Percentiles rank a stretch among this genome's conserved stretches.
Evolutionary conservation across 495 filamentous ascomycete species (phyloP).

Genomic region (Penicillium nucicola): DNA sequence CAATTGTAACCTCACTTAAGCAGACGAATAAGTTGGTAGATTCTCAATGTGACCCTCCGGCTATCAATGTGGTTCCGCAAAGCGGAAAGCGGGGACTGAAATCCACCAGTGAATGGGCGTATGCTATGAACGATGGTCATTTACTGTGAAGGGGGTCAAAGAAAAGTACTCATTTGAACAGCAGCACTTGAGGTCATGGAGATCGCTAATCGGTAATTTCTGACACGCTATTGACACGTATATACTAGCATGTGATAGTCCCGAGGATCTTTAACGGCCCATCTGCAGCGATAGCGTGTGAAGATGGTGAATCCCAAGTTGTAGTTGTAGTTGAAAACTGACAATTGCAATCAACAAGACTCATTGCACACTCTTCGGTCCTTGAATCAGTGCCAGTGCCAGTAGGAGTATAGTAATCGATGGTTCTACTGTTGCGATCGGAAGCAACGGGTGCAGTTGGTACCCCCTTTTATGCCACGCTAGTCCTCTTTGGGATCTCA

Average conservation of each 20-base stretch:
- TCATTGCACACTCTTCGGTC: too few species aligned
- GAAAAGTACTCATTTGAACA: not conserved
- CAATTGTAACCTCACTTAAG: not conserved
- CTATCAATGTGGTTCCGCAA: not conserved
- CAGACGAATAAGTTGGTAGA: not conserved
- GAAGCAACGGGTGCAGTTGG: constrained; percentile 13
- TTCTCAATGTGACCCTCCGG: not conserved
- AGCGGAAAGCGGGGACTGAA: not conserved
- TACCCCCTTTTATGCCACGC: constrained; percentile 32
- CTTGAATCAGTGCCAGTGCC: too few species aligned
- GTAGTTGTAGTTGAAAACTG: too few species aligned
- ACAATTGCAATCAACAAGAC: too few species aligned
- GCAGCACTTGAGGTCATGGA: not conserved
- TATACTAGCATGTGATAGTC: constrained; percentile 1
- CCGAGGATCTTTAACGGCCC: not conserved
- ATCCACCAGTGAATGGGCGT: not conserved
- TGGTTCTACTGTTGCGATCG: constrained; percentile 13
- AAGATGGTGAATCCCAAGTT: too few species aligned
- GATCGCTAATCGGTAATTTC: not conserved
- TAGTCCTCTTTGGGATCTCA: constrained; percentile 25
- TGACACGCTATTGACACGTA: not conserved
- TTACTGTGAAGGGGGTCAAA: not conserved
- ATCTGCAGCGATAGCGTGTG: too few species aligned
- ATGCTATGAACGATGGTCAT: not conserved
- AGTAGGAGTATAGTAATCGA: too few species aligned